phyloP scores from a whole-genome alignment of 2,329 filamentous ascomycete genomes.

The Coleophoma crateriformis region DNA sequence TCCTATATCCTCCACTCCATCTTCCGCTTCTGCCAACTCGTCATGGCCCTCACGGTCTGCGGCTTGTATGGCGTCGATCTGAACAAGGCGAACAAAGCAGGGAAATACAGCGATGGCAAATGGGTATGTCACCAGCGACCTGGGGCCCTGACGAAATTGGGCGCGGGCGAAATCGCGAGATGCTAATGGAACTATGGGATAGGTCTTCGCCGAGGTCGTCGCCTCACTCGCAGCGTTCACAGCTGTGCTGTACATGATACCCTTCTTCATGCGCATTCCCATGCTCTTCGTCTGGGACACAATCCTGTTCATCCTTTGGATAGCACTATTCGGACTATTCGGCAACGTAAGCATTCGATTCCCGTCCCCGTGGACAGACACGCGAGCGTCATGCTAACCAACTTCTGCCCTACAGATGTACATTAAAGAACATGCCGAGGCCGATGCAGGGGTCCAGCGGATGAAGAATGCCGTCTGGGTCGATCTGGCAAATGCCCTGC shows the following conservation, averaged over 20 bases:
- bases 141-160: neutral
- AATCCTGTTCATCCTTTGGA: slow-evolving; percentile 72
- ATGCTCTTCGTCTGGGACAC: slow-evolving; percentile 63
- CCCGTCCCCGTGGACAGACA: neutral
- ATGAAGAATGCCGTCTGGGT: slow-evolving; percentile 91
- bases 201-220: slow-evolving; percentile 69
- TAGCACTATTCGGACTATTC: slow-evolving; percentile 78
- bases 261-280: slow-evolving; percentile 49
- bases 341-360: slow-evolving; percentile 43
- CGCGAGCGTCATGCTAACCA: neutral
- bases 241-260: slow-evolving; percentile 58
- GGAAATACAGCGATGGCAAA: slow-evolving; percentile 53
- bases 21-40: slow-evolving; percentile 72
- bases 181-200: neutral
- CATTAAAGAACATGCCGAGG: slow-evolving; percentile 62
- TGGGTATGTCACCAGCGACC: slow-evolving; percentile 49
- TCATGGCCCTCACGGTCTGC: slow-evolving; percentile 69
- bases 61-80: slow-evolving; percentile 75
- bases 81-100: slow-evolving; percentile 41
- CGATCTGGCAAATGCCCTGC: slow-evolving; percentile 65
- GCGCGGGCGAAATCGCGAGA: slow-evolving; percentile 5
- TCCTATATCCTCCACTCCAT: slow-evolving; percentile 48
- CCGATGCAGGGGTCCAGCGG: slow-evolving; percentile 56
- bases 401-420: slow-evolving; percentile 47
- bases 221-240: slow-evolving; percentile 61